A percentile compares a stretch with the other conserved stretches of the same genome.
Evolutionary conservation across 441 rosid genomes (phyloP).

Genomic region (Geranium incanum): DNA sequence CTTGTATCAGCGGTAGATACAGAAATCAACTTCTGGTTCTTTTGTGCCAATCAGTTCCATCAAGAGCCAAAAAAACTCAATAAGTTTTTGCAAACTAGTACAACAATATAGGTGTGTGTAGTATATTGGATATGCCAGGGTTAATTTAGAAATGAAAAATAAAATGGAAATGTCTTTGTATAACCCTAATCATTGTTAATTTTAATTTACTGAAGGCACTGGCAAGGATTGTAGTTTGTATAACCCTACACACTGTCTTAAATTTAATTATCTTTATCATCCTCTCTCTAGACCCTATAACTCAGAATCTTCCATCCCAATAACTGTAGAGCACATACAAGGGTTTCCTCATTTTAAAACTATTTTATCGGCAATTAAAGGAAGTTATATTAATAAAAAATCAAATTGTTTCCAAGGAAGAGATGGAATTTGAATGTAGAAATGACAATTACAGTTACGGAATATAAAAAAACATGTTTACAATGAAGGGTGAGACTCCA

Average conservation of each 20-base stretch:
- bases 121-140: not conserved
- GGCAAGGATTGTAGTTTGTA: not conserved
- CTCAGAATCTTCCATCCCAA: too few relatives aligned
- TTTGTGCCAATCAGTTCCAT: constrained; percentile 3
- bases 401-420: too few relatives aligned
- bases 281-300: too few relatives aligned
- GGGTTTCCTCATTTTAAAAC: too few relatives aligned
- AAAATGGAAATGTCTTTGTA: not conserved
- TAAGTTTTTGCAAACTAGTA: not conserved
- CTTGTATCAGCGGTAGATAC: not conserved
- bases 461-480: too few relatives aligned
- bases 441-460: too few relatives aligned
- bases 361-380: too few relatives aligned
- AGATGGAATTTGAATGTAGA: too few relatives aligned
- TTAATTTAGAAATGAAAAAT: not conserved
- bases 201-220: not conserved
- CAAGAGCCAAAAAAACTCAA: not conserved
- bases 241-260: not conserved
- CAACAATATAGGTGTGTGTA: not conserved
- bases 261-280: not conserved
- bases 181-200: not conserved
- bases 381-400: too few relatives aligned
- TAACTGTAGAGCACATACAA: too few relatives aligned
- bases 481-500: too few relatives aligned
- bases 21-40: not conserved